Base-by-base conservation (phyloP, 176 grass and related monocot species). In the Otatea glauca region DNA sequence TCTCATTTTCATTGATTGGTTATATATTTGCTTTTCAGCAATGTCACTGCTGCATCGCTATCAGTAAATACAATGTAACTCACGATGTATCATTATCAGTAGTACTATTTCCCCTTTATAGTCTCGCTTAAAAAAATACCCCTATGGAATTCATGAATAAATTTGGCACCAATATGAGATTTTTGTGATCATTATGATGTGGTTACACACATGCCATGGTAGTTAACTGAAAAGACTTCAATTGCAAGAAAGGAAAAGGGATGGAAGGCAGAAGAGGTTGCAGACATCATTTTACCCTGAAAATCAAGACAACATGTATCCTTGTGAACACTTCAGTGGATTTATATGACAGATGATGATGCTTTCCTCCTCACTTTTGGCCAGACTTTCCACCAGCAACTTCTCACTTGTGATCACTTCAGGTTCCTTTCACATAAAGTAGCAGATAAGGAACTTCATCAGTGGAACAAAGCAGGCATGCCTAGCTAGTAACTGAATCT, bases 391-490 rank as follows among this genome's bases (percentile, higher is more conserved):
- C 73, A 64, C 65, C 72, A 11, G 34, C 77, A 62, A 53, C 77
- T 89, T 81, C 83, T 85, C 72, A 70, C 70, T 69, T 85, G 50
- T 50, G 60, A 76, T 68, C 84, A 85, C 82, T 79, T 85, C 16
- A 75, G 7, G 60, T 20, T n/a, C 76, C 41, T 81, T 89, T 81
- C 62, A 68, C 50, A 85, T 45, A 27, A 62, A 77, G 71, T 29
- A 75, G n/a, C 60, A 85, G 69, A 89, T 44, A 81, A 83, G 45
- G 66, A 45, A 72, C 73, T 2, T 24, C 14, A 5, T 50, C 9
- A 60, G n/a, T 60, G n/a, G 56, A 60, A 24, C 56, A 24, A 24
- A 12, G 21, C 56, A 60, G 56, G 9, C n/a, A 24, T 12, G 9
- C 56, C n/a, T 60, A 60, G 9, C 9, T 60, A 12, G 56, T 5